A percentile compares a stretch with the other conserved stretches of the same genome.
phyloP scores from a whole-genome alignment of 768 basidiomycete species.

The Tulasnella sp. region DNA sequence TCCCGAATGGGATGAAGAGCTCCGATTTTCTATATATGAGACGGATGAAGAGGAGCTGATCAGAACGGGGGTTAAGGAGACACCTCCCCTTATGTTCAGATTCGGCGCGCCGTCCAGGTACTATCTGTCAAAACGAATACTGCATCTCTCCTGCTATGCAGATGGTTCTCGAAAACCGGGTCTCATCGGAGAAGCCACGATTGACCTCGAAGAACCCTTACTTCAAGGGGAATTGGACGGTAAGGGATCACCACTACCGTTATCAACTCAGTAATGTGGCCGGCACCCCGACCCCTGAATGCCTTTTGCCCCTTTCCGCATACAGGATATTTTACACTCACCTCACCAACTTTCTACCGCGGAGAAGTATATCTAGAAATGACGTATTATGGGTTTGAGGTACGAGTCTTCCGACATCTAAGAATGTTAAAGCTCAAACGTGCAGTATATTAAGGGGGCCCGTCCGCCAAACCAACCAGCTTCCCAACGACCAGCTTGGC shows the following conservation, averaged over 20 bases:
- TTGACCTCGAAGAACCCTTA: slow-evolving; percentile 86
- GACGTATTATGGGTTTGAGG: slow-evolving; percentile 97
- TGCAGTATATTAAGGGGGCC: slow-evolving; percentile 55
- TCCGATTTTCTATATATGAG: slow-evolving; percentile 88
- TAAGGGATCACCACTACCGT: slow-evolving; percentile 47
- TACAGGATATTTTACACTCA: slow-evolving; percentile 93
- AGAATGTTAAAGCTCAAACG: slow-evolving; percentile 20
- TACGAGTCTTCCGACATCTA: slow-evolving; percentile 47
- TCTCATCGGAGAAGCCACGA: slow-evolving; percentile 87
- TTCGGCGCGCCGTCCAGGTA: slow-evolving; percentile 35
- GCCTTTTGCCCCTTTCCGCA: too few relatives aligned
- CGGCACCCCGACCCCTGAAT: slow-evolving; percentile 21
- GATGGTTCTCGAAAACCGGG: slow-evolving; percentile 95
- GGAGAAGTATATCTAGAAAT: slow-evolving; percentile 96
- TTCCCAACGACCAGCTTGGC: slow-evolving; percentile 46
- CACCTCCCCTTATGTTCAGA: too few relatives aligned
- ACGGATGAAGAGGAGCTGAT: slow-evolving; percentile 62
- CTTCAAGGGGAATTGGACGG: slow-evolving; percentile 97
- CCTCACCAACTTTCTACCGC: slow-evolving; percentile 81
- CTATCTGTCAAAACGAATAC: slow-evolving; percentile 48
- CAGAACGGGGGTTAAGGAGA: slow-evolving; percentile 49
- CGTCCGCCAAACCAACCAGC: slow-evolving; percentile 68
- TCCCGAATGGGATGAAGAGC: slow-evolving; percentile 98
- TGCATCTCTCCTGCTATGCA: slow-evolving; percentile 88
- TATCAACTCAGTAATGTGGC: neutral